Percentiles rank a stretch among this genome's conserved stretches.
These are phyloP conservation scores for Sabuloglossum arenarium DNA, from an alignment of 495 filamentous ascomycete genomes.

Conservation along the genomic window DNA sequence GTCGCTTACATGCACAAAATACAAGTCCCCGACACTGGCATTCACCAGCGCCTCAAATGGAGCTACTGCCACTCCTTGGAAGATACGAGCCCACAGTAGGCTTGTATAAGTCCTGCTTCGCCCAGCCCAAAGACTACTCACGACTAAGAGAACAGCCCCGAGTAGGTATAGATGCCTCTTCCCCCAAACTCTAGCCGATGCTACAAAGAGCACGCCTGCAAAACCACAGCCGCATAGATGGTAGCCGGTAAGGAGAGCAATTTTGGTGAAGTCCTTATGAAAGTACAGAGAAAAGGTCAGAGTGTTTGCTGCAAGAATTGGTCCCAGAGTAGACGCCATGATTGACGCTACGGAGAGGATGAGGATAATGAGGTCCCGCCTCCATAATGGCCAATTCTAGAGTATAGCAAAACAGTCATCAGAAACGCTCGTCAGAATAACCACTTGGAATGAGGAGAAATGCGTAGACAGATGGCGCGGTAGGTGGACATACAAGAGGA, in stretches of 20 bases:
- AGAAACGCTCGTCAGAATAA: not conserved
- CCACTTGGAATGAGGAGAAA: not conserved
- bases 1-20: slow-evolving; percentile 26
- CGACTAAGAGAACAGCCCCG: slow-evolving; percentile 52
- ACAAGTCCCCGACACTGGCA: slow-evolving; percentile 17
- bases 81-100: slow-evolving; percentile 41
- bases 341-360: slow-evolving; percentile 62
- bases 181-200: slow-evolving; percentile 76
- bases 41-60: slow-evolving; percentile 25
- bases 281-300: slow-evolving; percentile 45
- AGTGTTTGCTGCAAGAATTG: slow-evolving; percentile 75
- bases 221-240: slow-evolving; percentile 68
- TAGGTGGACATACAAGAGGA: slow-evolving; percentile 27
- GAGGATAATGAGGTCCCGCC: slow-evolving; percentile 58
- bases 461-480: not conserved
- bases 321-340: slow-evolving; percentile 58
- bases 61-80: slow-evolving; percentile 23
- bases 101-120: slow-evolving; percentile 42
- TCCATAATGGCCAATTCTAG: slow-evolving; percentile 82
- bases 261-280: slow-evolving; percentile 35
- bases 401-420: slow-evolving; percentile 1
- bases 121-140: slow-evolving; percentile 63
- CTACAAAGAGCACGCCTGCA: slow-evolving; percentile 64
- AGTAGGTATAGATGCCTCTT: slow-evolving; percentile 74
- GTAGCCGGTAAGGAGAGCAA: slow-evolving; percentile 73